These are phyloP conservation scores for Cynanchum wilfordii DNA, from an alignment of 257 asterid species.

Conservation along the genomic window DNA sequence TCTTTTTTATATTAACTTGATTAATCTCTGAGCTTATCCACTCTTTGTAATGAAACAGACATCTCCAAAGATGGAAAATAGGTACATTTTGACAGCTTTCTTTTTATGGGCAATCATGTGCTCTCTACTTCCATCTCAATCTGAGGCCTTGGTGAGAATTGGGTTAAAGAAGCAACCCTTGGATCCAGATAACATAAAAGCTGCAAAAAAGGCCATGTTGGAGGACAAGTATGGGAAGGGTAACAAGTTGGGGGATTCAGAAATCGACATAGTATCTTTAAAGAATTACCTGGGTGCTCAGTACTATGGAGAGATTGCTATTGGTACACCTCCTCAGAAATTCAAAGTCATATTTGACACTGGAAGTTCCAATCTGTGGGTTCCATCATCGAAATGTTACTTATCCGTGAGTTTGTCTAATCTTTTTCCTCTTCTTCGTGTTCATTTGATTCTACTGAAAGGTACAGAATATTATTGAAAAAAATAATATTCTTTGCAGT, in stretches of 20 bases:
- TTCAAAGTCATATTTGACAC: slow-evolving; percentile 87
- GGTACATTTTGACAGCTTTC: slow-evolving; percentile 31
- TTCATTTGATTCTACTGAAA: slow-evolving; percentile 2
- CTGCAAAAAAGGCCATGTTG: slow-evolving; percentile 44
- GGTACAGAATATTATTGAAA: neutral
- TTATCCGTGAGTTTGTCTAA: slow-evolving; percentile 67
- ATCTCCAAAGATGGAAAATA: slow-evolving; percentile 46
- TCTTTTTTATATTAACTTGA: neutral
- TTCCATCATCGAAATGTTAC: slow-evolving; percentile 86
- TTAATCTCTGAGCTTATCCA: slow-evolving; percentile 1
- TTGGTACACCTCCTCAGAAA: slow-evolving; percentile 91
- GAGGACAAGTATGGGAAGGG: slow-evolving; percentile 38
- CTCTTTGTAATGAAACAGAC: slow-evolving; percentile 33
- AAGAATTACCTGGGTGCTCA: slow-evolving; percentile 94
- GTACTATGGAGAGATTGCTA: slow-evolving; percentile 80
- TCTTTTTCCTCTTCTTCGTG: slow-evolving; percentile 3
- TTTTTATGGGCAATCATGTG: slow-evolving; percentile 44
- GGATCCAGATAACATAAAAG: slow-evolving; percentile 42
- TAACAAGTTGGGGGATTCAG: slow-evolving; percentile 44
- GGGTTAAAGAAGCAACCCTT: slow-evolving; percentile 59
- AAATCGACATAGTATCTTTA: slow-evolving; percentile 46
- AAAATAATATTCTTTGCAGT: slow-evolving; percentile 33
- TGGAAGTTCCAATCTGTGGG: slow-evolving; percentile 97
- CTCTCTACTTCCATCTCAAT: slow-evolving; percentile 47
- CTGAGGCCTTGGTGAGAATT: slow-evolving; percentile 56